Conservation (phyloP, 2,329 filamentous ascomycete species). For the Fusarium sp. region DNA sequence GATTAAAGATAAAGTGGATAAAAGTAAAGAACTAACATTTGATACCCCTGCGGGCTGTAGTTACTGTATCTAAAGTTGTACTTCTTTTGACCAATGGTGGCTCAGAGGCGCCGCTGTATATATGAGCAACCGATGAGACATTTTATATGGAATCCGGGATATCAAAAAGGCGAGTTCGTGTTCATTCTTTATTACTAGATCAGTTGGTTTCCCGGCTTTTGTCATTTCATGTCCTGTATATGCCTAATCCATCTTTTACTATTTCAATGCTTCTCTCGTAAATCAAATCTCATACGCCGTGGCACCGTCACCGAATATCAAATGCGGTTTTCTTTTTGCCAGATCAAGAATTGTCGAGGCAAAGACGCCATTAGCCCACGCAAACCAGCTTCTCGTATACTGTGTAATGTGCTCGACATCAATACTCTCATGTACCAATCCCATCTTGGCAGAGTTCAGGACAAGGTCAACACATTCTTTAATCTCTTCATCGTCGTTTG, state of each 20-base stretch:
- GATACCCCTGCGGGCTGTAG: too few species aligned
- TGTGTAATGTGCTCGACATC: constrained; percentile 74
- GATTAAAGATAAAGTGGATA: too few species aligned
- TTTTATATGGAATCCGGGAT: neutral
- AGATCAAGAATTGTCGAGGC: constrained; percentile 91
- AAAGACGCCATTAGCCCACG: constrained; percentile 98
- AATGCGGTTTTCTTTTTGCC: constrained; percentile 85
- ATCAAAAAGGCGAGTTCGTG: neutral
- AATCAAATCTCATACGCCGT: constrained; percentile 66
- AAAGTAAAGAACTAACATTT: too few species aligned
- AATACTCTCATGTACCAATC: constrained; percentile 91
- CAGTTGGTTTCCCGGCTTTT: neutral
- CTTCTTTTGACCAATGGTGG: neutral
- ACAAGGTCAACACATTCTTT: constrained; percentile 77
- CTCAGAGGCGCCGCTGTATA: neutral
- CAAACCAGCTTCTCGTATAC: constrained; percentile 95
- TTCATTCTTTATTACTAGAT: neutral
- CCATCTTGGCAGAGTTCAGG: constrained; percentile 77
- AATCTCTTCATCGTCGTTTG: constrained; percentile 86
- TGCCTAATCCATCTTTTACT: neutral
- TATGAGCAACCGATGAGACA: too few species aligned
- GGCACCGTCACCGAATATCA: constrained; percentile 78
- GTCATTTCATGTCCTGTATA: neutral
- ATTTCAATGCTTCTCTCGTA: neutral
- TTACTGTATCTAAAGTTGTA: neutral